A percentile compares a stretch with the other conserved stretches of the same genome.
Evolutionary conservation across 208 protist genomes (phyloP).

Genomic region (Trypanosoma caninum): DNA sequence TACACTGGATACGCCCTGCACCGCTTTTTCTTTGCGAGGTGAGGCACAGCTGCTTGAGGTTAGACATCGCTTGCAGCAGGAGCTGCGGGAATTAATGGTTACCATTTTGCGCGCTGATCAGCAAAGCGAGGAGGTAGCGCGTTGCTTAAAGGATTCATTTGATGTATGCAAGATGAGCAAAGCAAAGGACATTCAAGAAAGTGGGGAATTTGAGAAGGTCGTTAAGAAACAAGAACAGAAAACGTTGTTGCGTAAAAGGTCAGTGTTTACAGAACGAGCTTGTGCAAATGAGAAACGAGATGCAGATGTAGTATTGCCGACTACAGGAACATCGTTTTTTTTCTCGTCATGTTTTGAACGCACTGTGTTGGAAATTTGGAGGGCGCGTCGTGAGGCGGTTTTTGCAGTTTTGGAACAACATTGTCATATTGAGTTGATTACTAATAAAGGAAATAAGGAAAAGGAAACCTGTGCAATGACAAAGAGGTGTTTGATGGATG

Average conservation of each 20-base stretch:
- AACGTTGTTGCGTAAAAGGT: too few relatives aligned
- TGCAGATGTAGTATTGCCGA: too few relatives aligned
- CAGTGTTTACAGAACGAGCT: too few relatives aligned
- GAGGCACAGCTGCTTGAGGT: neutral
- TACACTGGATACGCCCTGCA: neutral
- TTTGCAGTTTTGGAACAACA: neutral
- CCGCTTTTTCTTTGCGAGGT: neutral
- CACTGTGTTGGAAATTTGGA: constrained; percentile 13
- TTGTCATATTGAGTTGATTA: neutral
- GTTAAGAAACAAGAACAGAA: too few relatives aligned
- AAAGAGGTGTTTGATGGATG: neutral
- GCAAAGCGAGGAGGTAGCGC: neutral
- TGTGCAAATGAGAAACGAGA: too few relatives aligned
- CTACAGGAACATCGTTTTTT: too few relatives aligned
- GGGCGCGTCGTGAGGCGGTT: constrained; percentile 4
- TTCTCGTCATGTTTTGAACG: constrained; percentile 5
- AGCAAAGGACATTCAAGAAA: neutral
- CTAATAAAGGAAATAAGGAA: neutral
- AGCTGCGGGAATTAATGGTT: neutral
- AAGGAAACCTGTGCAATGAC: neutral
- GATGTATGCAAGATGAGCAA: neutral
- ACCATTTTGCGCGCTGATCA: neutral
- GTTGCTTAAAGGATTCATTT: constrained; percentile 1
- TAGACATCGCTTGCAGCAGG: neutral
- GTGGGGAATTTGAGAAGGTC: too few relatives aligned